Evolutionary conservation across 2,329 filamentous ascomycete genomes (phyloP), one percentile per base, ranked within the genome.

Genomic region (Ascochyta koolunga): DNA sequence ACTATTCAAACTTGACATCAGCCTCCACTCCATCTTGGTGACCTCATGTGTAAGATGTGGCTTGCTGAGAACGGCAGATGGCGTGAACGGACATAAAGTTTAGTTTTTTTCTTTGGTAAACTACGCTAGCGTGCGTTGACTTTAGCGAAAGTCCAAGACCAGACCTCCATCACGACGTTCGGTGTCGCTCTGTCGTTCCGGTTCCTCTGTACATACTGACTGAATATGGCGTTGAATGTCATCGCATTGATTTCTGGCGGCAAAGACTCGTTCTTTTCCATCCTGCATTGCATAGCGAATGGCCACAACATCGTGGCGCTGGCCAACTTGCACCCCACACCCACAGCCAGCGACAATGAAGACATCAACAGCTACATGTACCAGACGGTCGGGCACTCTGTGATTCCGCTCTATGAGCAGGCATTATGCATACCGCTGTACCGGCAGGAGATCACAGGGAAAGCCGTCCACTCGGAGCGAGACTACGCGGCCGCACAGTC

Each of bases 321-420:
- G 41, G 95, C 91, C 43, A 99, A 99, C 75, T 80, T 99, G 50
- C 84, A 93, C 71, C 93, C 91, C 15, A 44, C 78, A 10, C 35
- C 52, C 15, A 51, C 55, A 7, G 35, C 57, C 41, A 58, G 48
- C 48, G 50, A 57, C 27, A 79, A 81, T 59, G 77, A 82, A 50
- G 90, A 98, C 73, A 82, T 96, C 65, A 91, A 99, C 76, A 97
- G 93, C 78, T 98, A 95, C 86, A 99, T 99, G 95, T 99, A 98
- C 80, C 95, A 99, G 80, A 99, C 95, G 3, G 90, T 97, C 56
- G 95, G 95, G 11, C 91, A 98, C 76, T 83, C 86, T 53, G 80
- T 97, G 16, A 88, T 98, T 52, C 91, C 93, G 2, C 82, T 96
- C 15, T 98, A 97, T 72, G 87, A 88, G 56, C 76, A 84, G 41